Evolutionary conservation across 805 yeast species (phyloP).

Genomic region (Lipomyces lipofer): DNA sequence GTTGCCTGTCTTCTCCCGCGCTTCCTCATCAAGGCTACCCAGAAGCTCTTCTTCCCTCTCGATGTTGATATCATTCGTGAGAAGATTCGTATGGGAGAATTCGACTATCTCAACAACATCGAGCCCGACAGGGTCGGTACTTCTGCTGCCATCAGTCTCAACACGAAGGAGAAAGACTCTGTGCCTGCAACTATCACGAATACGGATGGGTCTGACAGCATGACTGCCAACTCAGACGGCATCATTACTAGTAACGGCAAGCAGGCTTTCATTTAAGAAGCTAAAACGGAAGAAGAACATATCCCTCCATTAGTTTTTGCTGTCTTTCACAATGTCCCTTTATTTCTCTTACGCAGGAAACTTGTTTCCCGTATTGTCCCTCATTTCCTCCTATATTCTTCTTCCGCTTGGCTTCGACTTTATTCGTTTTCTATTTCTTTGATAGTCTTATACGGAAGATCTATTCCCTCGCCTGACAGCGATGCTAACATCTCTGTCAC

Average conservation of each 20-base stretch:
- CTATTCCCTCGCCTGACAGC: background rate
- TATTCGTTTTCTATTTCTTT: background rate
- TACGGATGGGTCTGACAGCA: constrained; percentile 14
- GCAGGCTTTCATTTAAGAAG: constrained; percentile 8
- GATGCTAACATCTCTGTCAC: background rate
- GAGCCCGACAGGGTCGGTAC: constrained; percentile 21
- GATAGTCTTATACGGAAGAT: no score
- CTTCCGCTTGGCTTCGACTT: background rate
- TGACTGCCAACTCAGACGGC: constrained; percentile 11
- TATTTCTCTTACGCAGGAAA: background rate
- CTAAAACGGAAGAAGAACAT: background rate
- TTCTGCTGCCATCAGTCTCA: background rate
- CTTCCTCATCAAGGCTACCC: constrained; percentile 52
- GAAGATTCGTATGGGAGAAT: constrained; percentile 54
- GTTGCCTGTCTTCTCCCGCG: constrained; percentile 62
- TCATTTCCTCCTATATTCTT: background rate
- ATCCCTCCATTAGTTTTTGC: background rate
- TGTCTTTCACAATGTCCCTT: background rate
- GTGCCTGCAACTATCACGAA: background rate
- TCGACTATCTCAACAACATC: constrained; percentile 34
- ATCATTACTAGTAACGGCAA: constrained; percentile 17
- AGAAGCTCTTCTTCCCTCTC: constrained; percentile 55
- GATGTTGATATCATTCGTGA: constrained; percentile 76
- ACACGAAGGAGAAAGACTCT: background rate
- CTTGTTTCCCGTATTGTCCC: background rate